Evolutionary conservation across 495 filamentous ascomycete genomes (phyloP).

Genomic region (Trichoderma erinaceum): DNA sequence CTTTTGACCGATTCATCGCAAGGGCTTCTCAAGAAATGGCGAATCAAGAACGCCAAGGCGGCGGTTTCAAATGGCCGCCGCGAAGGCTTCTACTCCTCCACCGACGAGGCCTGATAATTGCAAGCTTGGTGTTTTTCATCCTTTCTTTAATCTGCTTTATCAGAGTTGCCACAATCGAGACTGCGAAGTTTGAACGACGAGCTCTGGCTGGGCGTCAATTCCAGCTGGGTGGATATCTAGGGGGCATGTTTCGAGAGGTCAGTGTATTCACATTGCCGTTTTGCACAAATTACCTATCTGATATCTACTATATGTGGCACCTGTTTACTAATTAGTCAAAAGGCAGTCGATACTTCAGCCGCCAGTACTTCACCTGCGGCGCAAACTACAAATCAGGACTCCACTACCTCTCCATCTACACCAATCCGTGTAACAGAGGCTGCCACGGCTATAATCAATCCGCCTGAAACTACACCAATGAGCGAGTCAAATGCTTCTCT

Average conservation of each 20-base stretch:
- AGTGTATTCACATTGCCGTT: background rate
- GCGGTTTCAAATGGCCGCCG: background rate
- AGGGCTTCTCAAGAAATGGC: background rate
- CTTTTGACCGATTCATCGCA: background rate
- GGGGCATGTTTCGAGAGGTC: constrained; percentile 5
- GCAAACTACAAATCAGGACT: background rate
- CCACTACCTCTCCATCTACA: background rate
- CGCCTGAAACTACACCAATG: background rate
- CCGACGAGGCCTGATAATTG: background rate
- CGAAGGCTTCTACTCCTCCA: background rate
- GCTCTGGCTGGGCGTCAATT: background rate
- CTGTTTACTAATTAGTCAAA: background rate
- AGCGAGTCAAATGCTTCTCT: background rate
- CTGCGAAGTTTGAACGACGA: background rate
- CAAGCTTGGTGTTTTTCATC: background rate
- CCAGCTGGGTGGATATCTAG: background rate
- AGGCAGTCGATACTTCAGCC: background rate
- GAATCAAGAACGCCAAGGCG: background rate
- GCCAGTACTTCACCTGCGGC: background rate
- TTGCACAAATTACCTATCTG: no score
- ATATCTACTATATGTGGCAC: background rate
- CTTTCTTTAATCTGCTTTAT: background rate
- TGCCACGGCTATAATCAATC: background rate
- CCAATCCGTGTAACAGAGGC: background rate
- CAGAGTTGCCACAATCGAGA: background rate